These are phyloP conservation scores for Boletus coccyginus DNA, from an alignment of 768 basidiomycete species.

Conservation along the genomic window DNA sequence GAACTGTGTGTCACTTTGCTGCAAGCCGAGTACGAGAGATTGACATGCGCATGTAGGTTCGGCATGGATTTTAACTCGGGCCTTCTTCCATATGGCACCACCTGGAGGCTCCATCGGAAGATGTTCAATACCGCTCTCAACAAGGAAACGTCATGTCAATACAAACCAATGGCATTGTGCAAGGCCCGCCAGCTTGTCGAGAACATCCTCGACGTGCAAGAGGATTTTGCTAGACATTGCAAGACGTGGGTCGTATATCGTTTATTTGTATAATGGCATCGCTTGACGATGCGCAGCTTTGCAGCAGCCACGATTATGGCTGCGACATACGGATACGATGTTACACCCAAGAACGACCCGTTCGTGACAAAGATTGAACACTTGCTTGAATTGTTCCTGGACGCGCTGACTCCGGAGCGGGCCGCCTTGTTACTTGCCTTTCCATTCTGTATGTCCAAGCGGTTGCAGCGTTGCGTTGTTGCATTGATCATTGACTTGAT, in stretches of 20 bases:
- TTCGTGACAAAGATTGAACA: constrained; percentile 22
- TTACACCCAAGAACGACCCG: constrained; percentile 22
- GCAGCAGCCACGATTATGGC: constrained; percentile 24
- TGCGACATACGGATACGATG: constrained; percentile 25
- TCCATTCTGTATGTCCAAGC: constrained; percentile 24
- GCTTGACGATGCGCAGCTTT: constrained; percentile 13
- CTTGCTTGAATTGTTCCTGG: constrained; percentile 7
- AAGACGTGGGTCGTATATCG: constrained; percentile 21
- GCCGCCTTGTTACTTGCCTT: constrained; percentile 20
- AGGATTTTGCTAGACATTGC: constrained; percentile 15
- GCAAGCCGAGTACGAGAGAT: neutral
- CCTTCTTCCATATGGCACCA: constrained; percentile 28
- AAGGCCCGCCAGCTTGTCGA: constrained; percentile 23
- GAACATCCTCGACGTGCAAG: constrained; percentile 20
- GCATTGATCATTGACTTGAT: neutral
- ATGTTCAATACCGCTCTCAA: constrained; percentile 20
- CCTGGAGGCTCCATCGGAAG: constrained; percentile 32
- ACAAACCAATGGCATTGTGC: constrained; percentile 11
- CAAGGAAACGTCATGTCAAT: constrained; percentile 11
- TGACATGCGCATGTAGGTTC: constrained; percentile 16
- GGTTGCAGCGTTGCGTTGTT: too few relatives aligned
- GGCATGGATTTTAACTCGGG: constrained; percentile 31
- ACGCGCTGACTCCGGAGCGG: constrained; percentile 20
- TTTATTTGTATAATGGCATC: neutral
- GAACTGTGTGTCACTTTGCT: constrained; percentile 12